Evolutionary conservation across 2,329 filamentous ascomycete genomes (phyloP).

Genomic region (Ophiostoma triangulosporum): DNA sequence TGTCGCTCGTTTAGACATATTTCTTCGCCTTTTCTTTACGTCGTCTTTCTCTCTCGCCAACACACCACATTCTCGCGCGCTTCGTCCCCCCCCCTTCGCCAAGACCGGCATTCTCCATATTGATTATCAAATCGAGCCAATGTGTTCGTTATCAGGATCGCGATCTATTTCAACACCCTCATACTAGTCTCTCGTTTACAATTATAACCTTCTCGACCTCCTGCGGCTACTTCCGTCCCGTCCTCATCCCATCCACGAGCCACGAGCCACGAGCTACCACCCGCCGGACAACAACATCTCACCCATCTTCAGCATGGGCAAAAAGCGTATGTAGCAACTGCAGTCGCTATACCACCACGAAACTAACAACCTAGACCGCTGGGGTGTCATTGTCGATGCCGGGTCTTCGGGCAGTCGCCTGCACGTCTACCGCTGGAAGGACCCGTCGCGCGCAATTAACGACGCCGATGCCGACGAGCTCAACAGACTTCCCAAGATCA

Average conservation of each 20-base stretch:
- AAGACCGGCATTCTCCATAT: background rate
- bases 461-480: conserved; percentile 43
- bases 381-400: conserved; percentile 93
- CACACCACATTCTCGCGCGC: background rate
- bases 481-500: conserved; percentile 60
- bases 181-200: background rate
- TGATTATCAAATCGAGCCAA: background rate
- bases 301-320: conserved; percentile 6
- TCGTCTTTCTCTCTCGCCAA: background rate
- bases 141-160: background rate
- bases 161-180: background rate
- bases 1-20: background rate
- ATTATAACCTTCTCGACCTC: too few relatives aligned
- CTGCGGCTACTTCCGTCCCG: background rate
- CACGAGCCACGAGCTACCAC: too few relatives aligned
- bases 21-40: background rate
- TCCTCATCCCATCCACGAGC: too few relatives aligned
- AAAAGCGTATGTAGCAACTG: conserved; percentile 7
- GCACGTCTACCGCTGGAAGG: conserved; percentile 89
- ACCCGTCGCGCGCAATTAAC: conserved; percentile 52
- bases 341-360: background rate
- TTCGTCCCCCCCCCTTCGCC: background rate
- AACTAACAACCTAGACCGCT: conserved; percentile 37
- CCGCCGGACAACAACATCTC: too few relatives aligned
- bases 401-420: conserved; percentile 93